Base-by-base conservation (phyloP, 805 yeast genomes). In the Cyberlindnera japonica region DNA sequence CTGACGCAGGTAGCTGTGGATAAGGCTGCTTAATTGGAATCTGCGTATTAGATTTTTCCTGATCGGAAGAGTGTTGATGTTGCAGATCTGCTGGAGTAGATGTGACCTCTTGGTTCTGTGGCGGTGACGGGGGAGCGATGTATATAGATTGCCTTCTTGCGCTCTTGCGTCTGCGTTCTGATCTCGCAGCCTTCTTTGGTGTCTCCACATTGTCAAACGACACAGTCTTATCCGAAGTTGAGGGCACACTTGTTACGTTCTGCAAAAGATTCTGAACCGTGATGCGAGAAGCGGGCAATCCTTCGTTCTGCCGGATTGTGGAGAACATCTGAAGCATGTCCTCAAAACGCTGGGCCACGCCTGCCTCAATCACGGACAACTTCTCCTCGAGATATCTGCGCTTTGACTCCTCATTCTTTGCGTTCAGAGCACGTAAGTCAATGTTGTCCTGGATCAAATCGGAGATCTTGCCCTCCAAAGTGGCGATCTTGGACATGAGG, bases 361-460 rank as follows among this genome's bases (percentile, higher is more conserved):
- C 63, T 9, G 49, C 52, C 48, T 77, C 82, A 25, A 77, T 58
- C 2, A 52, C 33, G 4, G 41, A 53, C 14, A 76, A 47, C 32
- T 65, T 64, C 14, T 60, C 62, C 35, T 67, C 69, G 21, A 75
- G 48, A 44, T 59, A 54, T 35, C 54, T 52, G 53, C 68, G 54
- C 28, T 57, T 57, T 26, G 55, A 34, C 35, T 58, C 37, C 35
- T 57, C 60, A 45, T 49, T 45, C 50, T 61, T 45, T 3, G 69
- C 58, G 22, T 54, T 54, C 29, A 54, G 57, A 2, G 71, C 66
- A 41, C 74, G 60, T 24, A 74, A 52, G 24, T 55, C 54, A 40
- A 72, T 62, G 48, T 77, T 78, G 46, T 77, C 81, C 43, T 67
- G 70, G 12, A 71, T 67, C 49, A 79, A 56, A 15, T 71, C 75